Percentiles rank a stretch among this genome's conserved stretches.
phyloP scores from a whole-genome alignment of 768 basidiomycete species.

The Dendrothele bispora region DNA sequence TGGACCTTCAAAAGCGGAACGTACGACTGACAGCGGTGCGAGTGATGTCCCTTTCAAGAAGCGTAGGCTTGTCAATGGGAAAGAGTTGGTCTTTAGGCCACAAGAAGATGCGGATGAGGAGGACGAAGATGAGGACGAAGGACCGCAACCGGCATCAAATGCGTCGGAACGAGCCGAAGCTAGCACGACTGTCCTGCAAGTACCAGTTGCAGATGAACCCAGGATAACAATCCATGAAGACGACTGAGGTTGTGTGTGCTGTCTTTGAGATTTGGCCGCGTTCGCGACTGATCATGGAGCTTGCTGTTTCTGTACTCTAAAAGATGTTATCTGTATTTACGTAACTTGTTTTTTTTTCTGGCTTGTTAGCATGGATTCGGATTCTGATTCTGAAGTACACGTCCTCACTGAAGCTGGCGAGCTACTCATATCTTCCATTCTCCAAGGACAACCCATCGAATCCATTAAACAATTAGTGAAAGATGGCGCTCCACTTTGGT shows the following conservation, averaged over 20 bases:
- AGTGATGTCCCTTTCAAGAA: conserved; percentile 66
- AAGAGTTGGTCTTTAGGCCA: conserved; percentile 44
- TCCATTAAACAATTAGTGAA: conserved; percentile 52
- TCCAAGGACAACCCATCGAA: conserved; percentile 44
- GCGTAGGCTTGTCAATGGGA: conserved; percentile 76
- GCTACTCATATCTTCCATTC: conserved; percentile 57
- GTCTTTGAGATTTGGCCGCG: too few relatives aligned
- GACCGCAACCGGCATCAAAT: not conserved
- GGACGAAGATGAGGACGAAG: conserved; percentile 2
- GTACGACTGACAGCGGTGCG: conserved; percentile 19
- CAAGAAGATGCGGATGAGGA: conserved; percentile 5
- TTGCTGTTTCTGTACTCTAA: not conserved
- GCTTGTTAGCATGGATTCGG: too few relatives aligned
- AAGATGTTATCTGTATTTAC: not conserved
- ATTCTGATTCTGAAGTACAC: conserved; percentile 36
- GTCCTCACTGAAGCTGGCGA: conserved; percentile 57
- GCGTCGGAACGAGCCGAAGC: not conserved
- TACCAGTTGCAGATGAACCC: conserved; percentile 1
- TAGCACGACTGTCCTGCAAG: not conserved
- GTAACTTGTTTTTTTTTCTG: conserved; percentile 7
- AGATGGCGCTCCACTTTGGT: conserved; percentile 84
- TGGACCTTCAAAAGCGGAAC: conserved; percentile 20
- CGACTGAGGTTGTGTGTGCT: conserved; percentile 1
- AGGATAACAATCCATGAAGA: conserved; percentile 9
- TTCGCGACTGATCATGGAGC: not conserved